Evolutionary conservation across 306 rosid genomes (phyloP), one percentile per base, ranked within the genome.

Genomic region (Alnus glutinosa): DNA sequence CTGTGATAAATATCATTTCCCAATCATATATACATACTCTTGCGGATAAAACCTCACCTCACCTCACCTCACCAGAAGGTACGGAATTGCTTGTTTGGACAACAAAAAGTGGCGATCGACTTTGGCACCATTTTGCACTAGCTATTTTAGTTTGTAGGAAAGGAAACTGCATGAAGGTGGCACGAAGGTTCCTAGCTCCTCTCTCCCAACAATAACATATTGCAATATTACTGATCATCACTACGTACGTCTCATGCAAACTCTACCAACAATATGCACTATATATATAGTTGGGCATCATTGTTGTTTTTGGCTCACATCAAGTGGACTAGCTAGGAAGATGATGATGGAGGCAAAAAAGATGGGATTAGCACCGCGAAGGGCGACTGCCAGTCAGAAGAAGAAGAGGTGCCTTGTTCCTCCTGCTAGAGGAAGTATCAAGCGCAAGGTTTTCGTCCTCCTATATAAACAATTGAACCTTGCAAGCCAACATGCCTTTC

Each of bases 161-260:
- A 74, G 32, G 69, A 74, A 73, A 73, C 12, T 49, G n/a, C 58
- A 75, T 67, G 83, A 73, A 79, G 75, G 78, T 54, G 70, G 83
- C 63, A 36, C 75, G 83, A 80, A 80, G 79, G 55, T 80, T 80
- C 83, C 79, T 34, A 23, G 28, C 37, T 55, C 59, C 47, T 37
- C 48, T 36, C 19, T 14, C 46, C 46, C 23, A 4, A 34, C 23
- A 6, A 37, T 16, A 64, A 36, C 15, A 64, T 64, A 64, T 7
- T 12, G 23, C 70, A 18, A 34, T 11, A 16, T 12, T 55, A 1
- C 13, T 23, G 28, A 23, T 6, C 46, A 37, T n/a, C 28, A 15
- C 42, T 75, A 42, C 46, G 46, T 42, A 42, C 46, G 46, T 47
- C 32, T 48, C 58, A 61, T 49, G 61, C 79, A 75, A 30, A 55